Evolutionary conservation across 2,329 filamentous ascomycete species (phyloP).

Genomic region (Daldinia sp.): DNA sequence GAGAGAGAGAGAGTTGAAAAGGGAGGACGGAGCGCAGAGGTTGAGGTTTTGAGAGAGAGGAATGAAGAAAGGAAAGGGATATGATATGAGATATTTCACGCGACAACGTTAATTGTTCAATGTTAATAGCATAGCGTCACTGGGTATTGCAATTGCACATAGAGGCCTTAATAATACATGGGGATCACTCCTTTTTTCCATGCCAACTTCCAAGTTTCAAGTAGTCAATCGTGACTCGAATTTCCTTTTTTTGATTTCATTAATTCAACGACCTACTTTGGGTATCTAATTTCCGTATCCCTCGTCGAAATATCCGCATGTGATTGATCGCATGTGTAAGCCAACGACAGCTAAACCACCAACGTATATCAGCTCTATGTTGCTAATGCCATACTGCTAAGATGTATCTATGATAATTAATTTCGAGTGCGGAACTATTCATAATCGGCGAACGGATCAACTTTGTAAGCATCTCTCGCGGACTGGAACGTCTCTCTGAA

Average conservation of each 20-base stretch:
- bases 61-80: background rate
- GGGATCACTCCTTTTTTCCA: background rate
- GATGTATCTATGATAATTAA: background rate
- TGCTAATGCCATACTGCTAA: background rate
- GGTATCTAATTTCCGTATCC: background rate
- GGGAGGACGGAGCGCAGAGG: background rate
- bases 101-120: background rate
- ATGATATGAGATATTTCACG: background rate
- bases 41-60: background rate
- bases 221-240: background rate
- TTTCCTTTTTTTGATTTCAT: background rate
- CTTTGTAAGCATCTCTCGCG: constrained; percentile 25
- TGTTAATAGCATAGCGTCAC: constrained; percentile 12
- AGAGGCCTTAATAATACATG: background rate
- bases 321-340: background rate
- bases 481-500: constrained; percentile 21
- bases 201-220: background rate
- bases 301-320: background rate
- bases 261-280: background rate
- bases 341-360: background rate
- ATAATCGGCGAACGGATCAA: constrained; percentile 24
- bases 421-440: background rate
- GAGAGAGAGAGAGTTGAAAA: background rate
- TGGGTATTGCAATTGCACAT: background rate
- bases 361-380: background rate